Evolutionary conservation across 129 eudicot species (phyloP), one percentile per base, ranked within the genome.

Genomic region (Chrysanthemum seticuspe): DNA sequence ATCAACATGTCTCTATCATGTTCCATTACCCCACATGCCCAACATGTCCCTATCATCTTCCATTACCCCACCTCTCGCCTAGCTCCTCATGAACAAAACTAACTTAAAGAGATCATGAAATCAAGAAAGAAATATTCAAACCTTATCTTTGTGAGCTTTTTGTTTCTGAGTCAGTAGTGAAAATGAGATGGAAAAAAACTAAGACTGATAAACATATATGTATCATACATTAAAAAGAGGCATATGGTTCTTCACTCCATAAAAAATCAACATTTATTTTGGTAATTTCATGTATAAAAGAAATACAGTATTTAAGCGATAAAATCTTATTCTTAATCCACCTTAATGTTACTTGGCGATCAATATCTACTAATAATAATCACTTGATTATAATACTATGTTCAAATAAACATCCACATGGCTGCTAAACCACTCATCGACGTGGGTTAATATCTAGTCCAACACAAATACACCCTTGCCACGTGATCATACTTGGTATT

Each of bases 201-300:
- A 60, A 77, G 61, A 50, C 15, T 6, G 23, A 23, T 0, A 53
- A 13, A 53, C 5, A 2, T 53, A 3, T 53, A 11, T 53, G 3
- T 53, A 53, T 86, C 85, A 86, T 85, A 78, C 89, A 86, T 86
- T 89, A 84, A 82, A 70, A 79, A 73, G 83, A 70, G 60, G 88
- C 85, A 86, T 87, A 89, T 56, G 88, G 91, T 83, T 87, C 88
- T 81, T 73, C 79, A 69, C 82, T 76, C 81, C 74, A 74, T 65
- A 74, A 79, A 75, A 67, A 80, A 80, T 79, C 62, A 80, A 58
- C 36, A 59, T 67, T 75, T 65, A 44, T 21, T 21, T 21, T 21
- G 21, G 21, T 21, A 21, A 21, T 21, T 21, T 21, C 21, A 21
- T 21, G 21, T 21, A 0, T 21, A 21, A 21, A 21, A 21, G 21